A percentile compares a stretch with the other conserved stretches of the same genome.
Evolutionary conservation across 2,329 filamentous ascomycete genomes (phyloP).

Genomic region (Sclerotinia nivalis): DNA sequence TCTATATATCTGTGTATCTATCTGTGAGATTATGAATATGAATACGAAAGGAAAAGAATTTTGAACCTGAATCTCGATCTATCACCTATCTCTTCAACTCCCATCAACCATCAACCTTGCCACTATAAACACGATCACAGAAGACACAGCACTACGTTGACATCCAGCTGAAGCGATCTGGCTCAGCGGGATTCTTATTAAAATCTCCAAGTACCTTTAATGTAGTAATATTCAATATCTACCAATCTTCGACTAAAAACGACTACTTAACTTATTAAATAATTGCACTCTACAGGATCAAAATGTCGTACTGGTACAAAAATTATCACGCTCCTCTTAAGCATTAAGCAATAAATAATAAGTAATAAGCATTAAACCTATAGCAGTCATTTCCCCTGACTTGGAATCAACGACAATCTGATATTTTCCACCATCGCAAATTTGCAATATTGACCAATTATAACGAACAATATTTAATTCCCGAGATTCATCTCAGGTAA

Average conservation of each 20-base stretch:
- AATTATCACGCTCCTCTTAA: too few relatives aligned
- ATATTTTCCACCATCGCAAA: background rate
- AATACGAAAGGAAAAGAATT: too few relatives aligned
- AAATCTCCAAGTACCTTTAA: background rate
- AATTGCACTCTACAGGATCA: background rate
- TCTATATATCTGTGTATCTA: too few relatives aligned
- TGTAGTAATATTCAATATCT: background rate
- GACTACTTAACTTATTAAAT: background rate
- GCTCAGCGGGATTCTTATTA: background rate
- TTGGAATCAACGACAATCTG: background rate
- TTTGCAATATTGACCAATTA: background rate
- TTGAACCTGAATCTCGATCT: too few relatives aligned
- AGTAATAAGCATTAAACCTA: background rate
- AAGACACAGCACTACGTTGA: background rate
- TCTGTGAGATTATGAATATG: too few relatives aligned
- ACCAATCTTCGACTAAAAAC: background rate
- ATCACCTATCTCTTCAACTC: too few relatives aligned
- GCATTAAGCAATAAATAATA: too few relatives aligned
- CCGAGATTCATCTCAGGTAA: background rate
- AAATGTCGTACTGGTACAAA: too few relatives aligned
- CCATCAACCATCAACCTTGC: background rate
- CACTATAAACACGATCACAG: background rate
- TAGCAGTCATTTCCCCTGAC: background rate
- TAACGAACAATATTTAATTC: background rate
- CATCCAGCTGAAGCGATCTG: background rate